Percentiles rank a stretch among this genome's conserved stretches.
phyloP scores from a whole-genome alignment of 106 monocot species.

The Platanthera guangdongensis region DNA sequence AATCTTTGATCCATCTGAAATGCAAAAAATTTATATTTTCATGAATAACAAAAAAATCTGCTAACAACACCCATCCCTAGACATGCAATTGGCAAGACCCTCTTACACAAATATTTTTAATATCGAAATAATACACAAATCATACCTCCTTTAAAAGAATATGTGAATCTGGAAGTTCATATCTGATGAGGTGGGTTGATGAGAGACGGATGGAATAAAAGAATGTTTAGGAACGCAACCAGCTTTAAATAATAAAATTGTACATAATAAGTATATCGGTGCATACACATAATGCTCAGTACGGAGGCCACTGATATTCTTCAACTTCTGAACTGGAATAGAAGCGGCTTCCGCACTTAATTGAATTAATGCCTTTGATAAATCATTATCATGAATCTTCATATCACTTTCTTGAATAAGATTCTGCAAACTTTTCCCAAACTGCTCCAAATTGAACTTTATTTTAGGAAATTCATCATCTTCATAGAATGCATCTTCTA shows the following conservation, averaged over 20 bases:
- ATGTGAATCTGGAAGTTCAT: conserved; percentile 10
- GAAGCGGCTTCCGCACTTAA: conserved; percentile 10
- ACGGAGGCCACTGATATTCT: conserved; percentile 13
- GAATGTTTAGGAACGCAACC: background rate
- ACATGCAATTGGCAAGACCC: background rate
- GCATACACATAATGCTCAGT: conserved; percentile 22
- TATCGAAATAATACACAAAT: background rate
- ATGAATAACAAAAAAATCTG: background rate
- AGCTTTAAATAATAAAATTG: background rate
- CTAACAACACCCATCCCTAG: background rate
- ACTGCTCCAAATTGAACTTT: conserved; percentile 8
- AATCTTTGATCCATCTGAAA: conserved; percentile 6
- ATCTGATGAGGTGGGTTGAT: background rate
- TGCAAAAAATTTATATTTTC: background rate
- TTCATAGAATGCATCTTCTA: conserved; percentile 18
- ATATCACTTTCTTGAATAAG: conserved; percentile 9
- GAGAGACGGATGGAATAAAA: background rate
- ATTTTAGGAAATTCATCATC: conserved; percentile 20
- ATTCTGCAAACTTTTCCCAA: conserved; percentile 1
- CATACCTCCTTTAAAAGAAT: conserved; percentile 9
- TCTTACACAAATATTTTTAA: background rate
- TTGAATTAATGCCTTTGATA: conserved; percentile 19
- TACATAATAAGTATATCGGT: background rate
- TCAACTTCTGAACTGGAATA: conserved; percentile 9
- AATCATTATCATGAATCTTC: conserved; percentile 5